Base-by-base conservation (phyloP, 345 rosid genomes). In the Angophora floribunda region DNA sequence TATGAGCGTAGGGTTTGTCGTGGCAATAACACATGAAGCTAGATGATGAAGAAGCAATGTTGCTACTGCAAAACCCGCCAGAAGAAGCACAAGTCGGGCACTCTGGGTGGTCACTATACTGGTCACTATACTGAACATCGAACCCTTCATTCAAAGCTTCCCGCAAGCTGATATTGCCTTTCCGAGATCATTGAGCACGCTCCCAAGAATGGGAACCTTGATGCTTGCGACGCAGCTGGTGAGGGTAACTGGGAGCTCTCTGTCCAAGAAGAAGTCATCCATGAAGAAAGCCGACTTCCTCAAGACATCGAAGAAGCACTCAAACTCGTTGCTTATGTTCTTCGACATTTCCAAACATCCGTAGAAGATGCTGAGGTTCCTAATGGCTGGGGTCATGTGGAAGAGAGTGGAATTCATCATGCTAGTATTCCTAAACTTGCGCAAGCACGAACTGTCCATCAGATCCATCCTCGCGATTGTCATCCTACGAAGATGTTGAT, bases 41-140 rank as follows among this genome's bases (percentile, higher is more conserved):
- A 13, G 24, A 55, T 8, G 88, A 12, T 24, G 85, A 22, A 13
- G 2, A n/a, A n/a, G n/a, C 13, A 13, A 0, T n/a, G 50, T 91
- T 91, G 30, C 91, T 86, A 19, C 96, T 96, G 86, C 97, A 95
- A 26, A 88, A 30, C 32, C 98, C 97, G 2, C 44, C 13, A 4
- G 96, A 92, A 7, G 0, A 16, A 17, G 10, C 4, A 36, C 98
- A 96, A 1, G 0, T 3, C 2, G 8, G 28, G 88, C 97, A 95
- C 9, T 0, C 0, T 1, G 59, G 21, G 22, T n/a, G n/a, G n/a
- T n/a, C n/a, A n/a, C n/a, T n/a, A n/a, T n/a, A n/a, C n/a, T 88
- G 21, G 21, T 88, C 16, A 0, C 0, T 36, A 57, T 90, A 90
- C 13, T 9, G 30, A 26, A 94, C 75, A 0, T 87, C 87, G 47